Base-by-base conservation (phyloP, 176 grass and related monocot species). In the Oryza longistaminata region DNA sequence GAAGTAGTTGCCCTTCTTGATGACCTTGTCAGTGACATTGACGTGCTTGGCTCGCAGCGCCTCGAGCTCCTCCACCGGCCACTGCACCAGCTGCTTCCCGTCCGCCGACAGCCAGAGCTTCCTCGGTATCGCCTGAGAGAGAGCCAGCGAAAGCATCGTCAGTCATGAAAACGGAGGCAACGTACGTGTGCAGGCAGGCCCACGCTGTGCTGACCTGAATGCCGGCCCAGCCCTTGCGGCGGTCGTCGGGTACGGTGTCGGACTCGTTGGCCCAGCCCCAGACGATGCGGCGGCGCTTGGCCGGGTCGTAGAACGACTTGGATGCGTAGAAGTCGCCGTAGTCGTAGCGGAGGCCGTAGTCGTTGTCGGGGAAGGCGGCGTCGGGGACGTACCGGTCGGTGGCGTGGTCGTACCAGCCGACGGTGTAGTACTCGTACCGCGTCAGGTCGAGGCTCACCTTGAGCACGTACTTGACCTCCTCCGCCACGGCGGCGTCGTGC, bases 251-350 rank as follows among this genome's bases (percentile, higher is more conserved):
- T 9, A 61, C 71, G 26, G 70, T 91, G 80, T 97, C 92, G 0
- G 92, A 95, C 35, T 97, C 95, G 60, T 95, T 95, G 35, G 83
- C 84, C 95, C 92, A 97, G 5, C 87, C 90, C 95, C 90, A 94
- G 10, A 95, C 67, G 49, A 97, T 86, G 22, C 92, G 90, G 34
- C 92, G 87, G 40, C 87, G 81, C 78, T 93, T 97, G 22, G 7
- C 84, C 1, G 78, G 72, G 21, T 97, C 95, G 62, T 75, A 90
- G 88, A 90, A 90, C 0, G 85, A 46, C 80, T 90, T 90, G n/a
- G 88, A 90, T 19, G 88, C 88, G 31, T 90, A 90, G 80, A 83
- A 90, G 75, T 90, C 88, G 48, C 88, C 84, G 29, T 90, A 90
- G 48, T 90, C 88, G 27, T 91, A 97, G 2, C 92, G 89, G 64